These are phyloP conservation scores for Nissolia schottii DNA, from an alignment of 306 rosid species.

Conservation along the genomic window DNA sequence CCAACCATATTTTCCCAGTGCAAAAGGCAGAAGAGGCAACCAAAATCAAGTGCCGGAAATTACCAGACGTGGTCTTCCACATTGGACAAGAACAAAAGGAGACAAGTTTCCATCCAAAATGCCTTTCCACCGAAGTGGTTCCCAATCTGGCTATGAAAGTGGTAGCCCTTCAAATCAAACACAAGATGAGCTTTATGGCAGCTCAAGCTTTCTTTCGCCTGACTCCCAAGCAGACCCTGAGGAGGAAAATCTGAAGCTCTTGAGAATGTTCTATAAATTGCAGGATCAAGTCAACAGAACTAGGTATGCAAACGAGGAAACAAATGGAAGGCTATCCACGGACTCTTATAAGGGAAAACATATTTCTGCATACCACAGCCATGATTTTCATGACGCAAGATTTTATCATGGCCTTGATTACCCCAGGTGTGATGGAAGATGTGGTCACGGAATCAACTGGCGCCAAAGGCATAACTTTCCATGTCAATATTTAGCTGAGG, in stretches of 20 bases:
- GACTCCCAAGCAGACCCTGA: slow-evolving; percentile 47
- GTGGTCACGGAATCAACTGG: slow-evolving; percentile 35
- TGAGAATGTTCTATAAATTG: slow-evolving; percentile 71
- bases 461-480: slow-evolving; percentile 33
- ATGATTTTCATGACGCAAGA: slow-evolving; percentile 40
- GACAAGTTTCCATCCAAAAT: slow-evolving; percentile 41
- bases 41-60: slow-evolving; percentile 35
- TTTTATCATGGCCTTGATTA: slow-evolving; percentile 38
- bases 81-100: slow-evolving; percentile 39
- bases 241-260: slow-evolving; percentile 58
- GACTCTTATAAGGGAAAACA: slow-evolving; percentile 29
- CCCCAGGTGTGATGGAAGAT: slow-evolving; percentile 37
- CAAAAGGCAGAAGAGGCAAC: slow-evolving; percentile 31
- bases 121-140: slow-evolving; percentile 25
- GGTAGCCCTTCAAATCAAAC: slow-evolving; percentile 45
- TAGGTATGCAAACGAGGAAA: slow-evolving; percentile 30
- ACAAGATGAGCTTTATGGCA: slow-evolving; percentile 38
- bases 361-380: slow-evolving; percentile 31
- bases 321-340: slow-evolving; percentile 30
- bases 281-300: slow-evolving; percentile 62
- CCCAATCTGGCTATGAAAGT: slow-evolving; percentile 42
- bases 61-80: slow-evolving; percentile 31
- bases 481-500: slow-evolving; percentile 47
- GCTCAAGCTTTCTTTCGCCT: slow-evolving; percentile 54
- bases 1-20: slow-evolving; percentile 28